Evolutionary conservation across 129 eudicot genomes (phyloP).

Genomic region (Solidago caesia): DNA sequence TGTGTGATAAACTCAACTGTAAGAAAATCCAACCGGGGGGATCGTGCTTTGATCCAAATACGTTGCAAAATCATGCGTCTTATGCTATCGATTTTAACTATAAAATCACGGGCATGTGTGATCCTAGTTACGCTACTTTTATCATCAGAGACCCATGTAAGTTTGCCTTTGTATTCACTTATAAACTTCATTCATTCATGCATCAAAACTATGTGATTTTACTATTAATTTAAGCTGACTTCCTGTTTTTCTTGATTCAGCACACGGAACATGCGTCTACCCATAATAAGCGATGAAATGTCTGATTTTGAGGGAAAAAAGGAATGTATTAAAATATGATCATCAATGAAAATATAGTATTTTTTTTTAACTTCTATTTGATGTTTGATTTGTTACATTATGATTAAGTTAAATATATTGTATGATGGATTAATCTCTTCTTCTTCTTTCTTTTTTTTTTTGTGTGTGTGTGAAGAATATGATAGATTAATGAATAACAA

Average conservation of each 20-base stretch:
- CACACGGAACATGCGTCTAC: background rate
- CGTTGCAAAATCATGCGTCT: background rate
- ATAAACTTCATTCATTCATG: background rate
- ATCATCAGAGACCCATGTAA: background rate
- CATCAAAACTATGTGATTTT: background rate
- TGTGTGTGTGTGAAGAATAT: too few species aligned
- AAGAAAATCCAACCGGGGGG: background rate
- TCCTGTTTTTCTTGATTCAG: background rate
- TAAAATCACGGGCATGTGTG: background rate
- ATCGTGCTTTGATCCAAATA: background rate
- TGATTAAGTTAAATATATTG: too few species aligned
- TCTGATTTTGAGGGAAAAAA: too few species aligned
- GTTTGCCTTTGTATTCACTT: background rate
- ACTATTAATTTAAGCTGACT: background rate
- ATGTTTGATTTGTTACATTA: too few species aligned
- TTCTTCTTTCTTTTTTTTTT: too few species aligned
- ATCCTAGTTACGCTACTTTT: background rate
- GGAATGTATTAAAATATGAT: too few species aligned
- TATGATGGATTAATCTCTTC: too few species aligned
- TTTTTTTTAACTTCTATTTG: too few species aligned
- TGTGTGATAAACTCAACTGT: conserved; percentile 1
- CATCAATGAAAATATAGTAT: too few species aligned
- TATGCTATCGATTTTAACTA: background rate
- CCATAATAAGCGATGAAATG: background rate
- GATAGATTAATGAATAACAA: too few species aligned